Evolutionary conservation across 495 filamentous ascomycete genomes (phyloP).

Genomic region (Chaetomidium leptoderma): DNA sequence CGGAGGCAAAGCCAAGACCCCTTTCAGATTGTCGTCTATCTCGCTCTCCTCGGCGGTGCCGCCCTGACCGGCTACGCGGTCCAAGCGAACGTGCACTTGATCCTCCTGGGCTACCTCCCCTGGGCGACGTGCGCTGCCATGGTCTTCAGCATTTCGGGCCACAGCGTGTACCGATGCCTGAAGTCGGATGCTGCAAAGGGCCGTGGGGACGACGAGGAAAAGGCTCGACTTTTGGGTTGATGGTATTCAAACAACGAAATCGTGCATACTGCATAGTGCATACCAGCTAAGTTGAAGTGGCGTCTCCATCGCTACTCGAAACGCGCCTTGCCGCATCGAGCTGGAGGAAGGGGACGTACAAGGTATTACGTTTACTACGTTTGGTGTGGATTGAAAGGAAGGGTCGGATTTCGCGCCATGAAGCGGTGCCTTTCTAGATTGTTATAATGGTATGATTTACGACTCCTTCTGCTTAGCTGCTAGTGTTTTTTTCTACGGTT

Average conservation of each 20-base stretch:
- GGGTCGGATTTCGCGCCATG: too few species aligned
- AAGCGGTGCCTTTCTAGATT: too few species aligned
- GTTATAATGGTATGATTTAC: too few species aligned
- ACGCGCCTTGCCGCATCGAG: too few species aligned
- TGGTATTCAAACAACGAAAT: background rate
- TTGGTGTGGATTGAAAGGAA: too few species aligned
- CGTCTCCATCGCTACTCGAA: too few species aligned
- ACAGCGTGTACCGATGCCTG: conserved; percentile 16
- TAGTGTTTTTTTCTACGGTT: too few species aligned
- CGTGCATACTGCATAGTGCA: too few species aligned
- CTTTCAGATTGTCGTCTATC: conserved; percentile 38
- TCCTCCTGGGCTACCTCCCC: conserved; percentile 43
- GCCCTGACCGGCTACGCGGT: conserved; percentile 30
- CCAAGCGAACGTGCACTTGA: conserved; percentile 34
- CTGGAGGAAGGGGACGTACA: too few species aligned
- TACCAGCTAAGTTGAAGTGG: too few species aligned
- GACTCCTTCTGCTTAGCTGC: too few species aligned
- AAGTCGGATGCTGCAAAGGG: background rate
- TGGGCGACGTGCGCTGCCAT: conserved; percentile 43
- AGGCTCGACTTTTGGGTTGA: conserved; percentile 16
- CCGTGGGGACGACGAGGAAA: conserved; percentile 17
- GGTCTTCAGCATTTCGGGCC: conserved; percentile 32
- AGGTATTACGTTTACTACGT: too few species aligned
- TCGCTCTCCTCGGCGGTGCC: conserved; percentile 31
- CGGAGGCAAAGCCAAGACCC: conserved; percentile 39